phyloP scores from a whole-genome alignment of 176 grass and related monocot species.

The Metroxylon sagu region DNA sequence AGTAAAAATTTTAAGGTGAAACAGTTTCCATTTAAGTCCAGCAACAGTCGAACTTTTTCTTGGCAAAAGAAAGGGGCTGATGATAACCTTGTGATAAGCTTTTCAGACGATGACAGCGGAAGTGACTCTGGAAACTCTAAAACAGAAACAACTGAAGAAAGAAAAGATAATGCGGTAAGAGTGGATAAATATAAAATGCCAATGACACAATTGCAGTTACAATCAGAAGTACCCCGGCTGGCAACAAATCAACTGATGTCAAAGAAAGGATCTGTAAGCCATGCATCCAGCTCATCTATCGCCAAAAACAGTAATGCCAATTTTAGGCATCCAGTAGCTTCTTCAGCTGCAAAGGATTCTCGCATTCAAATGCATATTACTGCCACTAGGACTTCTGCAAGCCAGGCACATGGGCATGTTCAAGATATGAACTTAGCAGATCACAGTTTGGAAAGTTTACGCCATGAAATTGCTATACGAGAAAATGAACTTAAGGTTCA shows the following conservation, averaged over 20 bases:
- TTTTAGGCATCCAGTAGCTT: constrained; percentile 20
- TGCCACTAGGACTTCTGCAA: constrained; percentile 26
- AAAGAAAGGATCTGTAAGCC: constrained; percentile 34
- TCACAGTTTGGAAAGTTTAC: constrained; percentile 58
- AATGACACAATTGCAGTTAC: constrained; percentile 8
- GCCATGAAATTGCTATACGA: constrained; percentile 70
- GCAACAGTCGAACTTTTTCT: constrained; percentile 54
- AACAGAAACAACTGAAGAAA: constrained; percentile 15
- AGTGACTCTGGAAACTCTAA: constrained; percentile 46
- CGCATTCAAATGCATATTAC: constrained; percentile 32
- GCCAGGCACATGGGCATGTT: constrained; percentile 30
- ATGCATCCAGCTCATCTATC: constrained; percentile 18
- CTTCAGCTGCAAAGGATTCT: constrained; percentile 37
- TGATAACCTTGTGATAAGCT: constrained; percentile 81
- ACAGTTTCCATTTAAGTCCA: constrained; percentile 48
- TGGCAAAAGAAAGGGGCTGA: constrained; percentile 68
- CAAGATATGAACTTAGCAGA: constrained; percentile 32
- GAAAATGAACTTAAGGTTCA: constrained; percentile 83
- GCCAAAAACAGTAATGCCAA: constrained; percentile 28
- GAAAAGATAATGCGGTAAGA: constrained; percentile 25
- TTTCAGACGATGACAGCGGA: constrained; percentile 90
- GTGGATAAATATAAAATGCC: constrained; percentile 27
- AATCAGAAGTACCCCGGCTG: constrained; percentile 23
- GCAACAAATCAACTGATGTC: constrained; percentile 18
- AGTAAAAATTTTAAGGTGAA: constrained; percentile 42